These are phyloP conservation scores for Pseudogymnoascus destructans DNA, from an alignment of 2,329 filamentous ascomycete genomes.

Conservation along the genomic window DNA sequence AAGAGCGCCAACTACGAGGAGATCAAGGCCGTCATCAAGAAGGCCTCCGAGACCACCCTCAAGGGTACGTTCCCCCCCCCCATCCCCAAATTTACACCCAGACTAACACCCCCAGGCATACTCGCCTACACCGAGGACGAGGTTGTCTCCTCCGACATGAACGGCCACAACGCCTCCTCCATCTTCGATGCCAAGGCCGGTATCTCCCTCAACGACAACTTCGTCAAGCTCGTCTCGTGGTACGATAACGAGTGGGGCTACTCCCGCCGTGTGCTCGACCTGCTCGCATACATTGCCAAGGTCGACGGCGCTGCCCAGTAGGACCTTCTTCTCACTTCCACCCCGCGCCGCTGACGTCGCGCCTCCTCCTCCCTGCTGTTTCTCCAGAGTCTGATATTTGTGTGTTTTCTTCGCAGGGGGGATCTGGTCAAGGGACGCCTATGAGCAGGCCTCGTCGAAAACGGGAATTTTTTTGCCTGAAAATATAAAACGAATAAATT, in stretches of 20 bases:
- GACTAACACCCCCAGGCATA: constrained; percentile 44
- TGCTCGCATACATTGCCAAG: constrained; percentile 66
- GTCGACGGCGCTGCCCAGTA: constrained; percentile 41
- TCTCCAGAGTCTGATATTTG: constrained; percentile 5
- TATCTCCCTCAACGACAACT: constrained; percentile 97
- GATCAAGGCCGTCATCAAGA: constrained; percentile 89
- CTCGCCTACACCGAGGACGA: constrained; percentile 96
- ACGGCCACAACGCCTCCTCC: constrained; percentile 84
- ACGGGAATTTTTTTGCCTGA: not conserved
- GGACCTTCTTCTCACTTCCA: constrained; percentile 14
- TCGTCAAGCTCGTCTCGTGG: constrained; percentile 96
- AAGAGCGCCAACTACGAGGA: constrained; percentile 78
- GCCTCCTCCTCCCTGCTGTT: not conserved
- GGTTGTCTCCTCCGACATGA: constrained; percentile 85
- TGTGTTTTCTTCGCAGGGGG: constrained; percentile 8
- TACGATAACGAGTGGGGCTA: constrained; percentile 99
- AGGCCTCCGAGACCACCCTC: constrained; percentile 66
- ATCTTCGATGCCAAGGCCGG: constrained; percentile 99
- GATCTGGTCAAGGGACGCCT: constrained; percentile 1
- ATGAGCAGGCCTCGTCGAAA: not conserved
- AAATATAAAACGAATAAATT: not conserved
- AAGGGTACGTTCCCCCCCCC: constrained; percentile 51
- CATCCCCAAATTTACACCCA: constrained; percentile 10
- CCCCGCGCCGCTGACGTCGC: constrained; percentile 5
- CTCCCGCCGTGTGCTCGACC: constrained; percentile 86